Conservation (phyloP, 129 eudicot genomes). For the Centrapalus pauciflorus region DNA sequence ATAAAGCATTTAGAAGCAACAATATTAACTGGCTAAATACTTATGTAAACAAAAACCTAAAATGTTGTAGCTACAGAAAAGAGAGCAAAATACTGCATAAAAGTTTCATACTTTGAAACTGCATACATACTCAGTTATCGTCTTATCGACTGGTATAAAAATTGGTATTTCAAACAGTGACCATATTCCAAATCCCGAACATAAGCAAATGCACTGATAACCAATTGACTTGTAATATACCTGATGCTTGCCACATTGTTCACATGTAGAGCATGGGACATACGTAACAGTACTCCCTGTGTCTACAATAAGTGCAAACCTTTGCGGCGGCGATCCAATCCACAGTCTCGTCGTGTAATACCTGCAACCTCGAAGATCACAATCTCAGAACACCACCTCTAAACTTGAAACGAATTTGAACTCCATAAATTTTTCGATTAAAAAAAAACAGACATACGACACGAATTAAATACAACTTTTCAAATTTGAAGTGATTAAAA, state of each 20-base stretch:
- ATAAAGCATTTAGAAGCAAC: neutral
- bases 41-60: neutral
- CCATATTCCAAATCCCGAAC: neutral
- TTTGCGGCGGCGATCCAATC: constrained; percentile 92
- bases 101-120: neutral
- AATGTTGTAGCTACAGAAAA: neutral
- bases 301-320: constrained; percentile 79
- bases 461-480: neutral
- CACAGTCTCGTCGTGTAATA: constrained; percentile 82
- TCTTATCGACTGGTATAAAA: no score
- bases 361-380: constrained; percentile 38
- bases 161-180: neutral
- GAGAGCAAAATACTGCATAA: neutral
- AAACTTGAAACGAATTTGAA: neutral
- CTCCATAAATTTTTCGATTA: neutral
- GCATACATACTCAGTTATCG: no score
- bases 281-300: constrained; percentile 96
- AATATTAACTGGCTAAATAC: neutral
- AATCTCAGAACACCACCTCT: neutral
- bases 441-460: neutral
- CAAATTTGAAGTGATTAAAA: neutral
- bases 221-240: constrained; percentile 27
- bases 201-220: neutral
- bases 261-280: constrained; percentile 92
- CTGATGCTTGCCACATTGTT: constrained; percentile 98